Evolutionary conservation across 352 stramenopile genomes (phyloP), one percentile per base, ranked within the genome.

Genomic region (Globisporangium cylindrosporum): DNA sequence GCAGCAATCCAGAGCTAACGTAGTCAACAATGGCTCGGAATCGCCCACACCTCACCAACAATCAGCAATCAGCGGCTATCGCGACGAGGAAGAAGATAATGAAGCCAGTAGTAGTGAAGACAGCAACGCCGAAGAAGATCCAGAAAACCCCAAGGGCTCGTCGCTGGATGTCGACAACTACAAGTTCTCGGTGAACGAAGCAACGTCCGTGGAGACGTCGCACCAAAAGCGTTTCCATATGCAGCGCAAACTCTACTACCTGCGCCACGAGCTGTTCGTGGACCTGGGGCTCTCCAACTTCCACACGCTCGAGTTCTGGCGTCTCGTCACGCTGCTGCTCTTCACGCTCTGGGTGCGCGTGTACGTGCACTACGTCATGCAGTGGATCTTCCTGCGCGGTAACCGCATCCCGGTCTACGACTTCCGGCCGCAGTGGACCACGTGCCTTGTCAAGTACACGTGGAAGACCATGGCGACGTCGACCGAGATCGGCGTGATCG

Each of bases 381-480:
- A 98, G 77, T 98, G 84, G 81, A 27, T 96, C 7, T 94, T 92
- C 58, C 71, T 97, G 38, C 79, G 82, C 41, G 72, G 73, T 8
- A 67, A 79, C 32, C 79, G 81, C 38, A 77, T 95, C 9, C 79
- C 88, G 5, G 88, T 97, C n/a, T 97, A 93, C 69, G 78, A 87
- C 49, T 91, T 96, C 49, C 68, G 77, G 54, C 83, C 86, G 32
- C 72, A 77, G 20, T 82, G 83, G 71, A 80, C 76, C 4, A 88
- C 78, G n/a, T 86, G 91, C 43, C 63, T 90, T 24, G 75, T 97
- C 70, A 97, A 97, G 68, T 98, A 97, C 82, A 91, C 85, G 24
- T 84, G 76, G 74, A 71, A 75, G 8, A 83, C 83, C 2, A 74
- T 96, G 2, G 70, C 85, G 12, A 91, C 81, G 1, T 60, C 72